Evolutionary conservation across 306 rosid genomes (phyloP).

Genomic region (Dalbergia cochinchinensis): DNA sequence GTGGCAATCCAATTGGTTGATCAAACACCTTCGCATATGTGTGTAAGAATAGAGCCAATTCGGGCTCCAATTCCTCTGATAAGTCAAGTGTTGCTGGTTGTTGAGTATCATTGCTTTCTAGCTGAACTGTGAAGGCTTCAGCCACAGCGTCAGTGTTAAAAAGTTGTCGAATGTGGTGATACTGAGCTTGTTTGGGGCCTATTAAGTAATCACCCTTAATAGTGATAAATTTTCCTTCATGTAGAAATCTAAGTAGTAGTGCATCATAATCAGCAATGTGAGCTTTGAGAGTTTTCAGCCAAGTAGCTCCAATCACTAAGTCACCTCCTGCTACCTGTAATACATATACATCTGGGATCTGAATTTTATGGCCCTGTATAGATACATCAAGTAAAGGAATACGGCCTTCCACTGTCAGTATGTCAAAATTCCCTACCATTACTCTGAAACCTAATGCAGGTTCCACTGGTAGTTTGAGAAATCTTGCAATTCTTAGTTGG

Average conservation of each 20-base stretch:
- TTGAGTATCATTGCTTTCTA: too few relatives aligned
- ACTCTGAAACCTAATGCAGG: not conserved
- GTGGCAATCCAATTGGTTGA: not conserved
- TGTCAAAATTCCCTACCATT: not conserved
- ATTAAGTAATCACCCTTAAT: too few relatives aligned
- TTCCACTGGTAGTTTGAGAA: not conserved
- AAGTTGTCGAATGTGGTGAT: not conserved
- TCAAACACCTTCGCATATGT: not conserved
- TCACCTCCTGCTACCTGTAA: too few relatives aligned
- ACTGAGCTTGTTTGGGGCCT: not conserved
- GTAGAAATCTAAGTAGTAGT: not conserved
- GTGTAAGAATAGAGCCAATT: too few relatives aligned
- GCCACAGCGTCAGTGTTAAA: not conserved
- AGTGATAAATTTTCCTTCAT: not conserved
- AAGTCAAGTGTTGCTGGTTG: too few relatives aligned
- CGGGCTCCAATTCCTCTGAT: too few relatives aligned
- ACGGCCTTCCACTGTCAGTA: not conserved
- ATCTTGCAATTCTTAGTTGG: not conserved
- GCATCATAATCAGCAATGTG: too few relatives aligned
- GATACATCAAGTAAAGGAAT: too few relatives aligned
- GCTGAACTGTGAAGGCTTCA: not conserved
- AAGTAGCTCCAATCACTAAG: too few relatives aligned
- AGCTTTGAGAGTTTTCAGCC: too few relatives aligned
- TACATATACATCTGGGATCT: too few relatives aligned
- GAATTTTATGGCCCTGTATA: too few relatives aligned